These are phyloP conservation scores for Inga oerstediana DNA, from an alignment of 306 rosid species.

Conservation along the genomic window DNA sequence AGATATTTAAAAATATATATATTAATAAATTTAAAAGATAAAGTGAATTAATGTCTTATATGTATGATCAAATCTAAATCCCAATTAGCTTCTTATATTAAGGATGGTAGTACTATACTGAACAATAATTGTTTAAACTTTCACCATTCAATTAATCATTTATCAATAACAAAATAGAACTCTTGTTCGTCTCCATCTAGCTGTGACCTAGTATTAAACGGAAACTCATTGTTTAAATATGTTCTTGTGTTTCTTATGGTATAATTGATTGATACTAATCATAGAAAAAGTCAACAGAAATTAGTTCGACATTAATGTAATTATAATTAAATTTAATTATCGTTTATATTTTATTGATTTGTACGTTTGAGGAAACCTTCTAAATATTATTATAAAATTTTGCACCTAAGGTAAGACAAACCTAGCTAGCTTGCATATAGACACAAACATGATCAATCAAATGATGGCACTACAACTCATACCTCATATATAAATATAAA, in stretches of 20 bases:
- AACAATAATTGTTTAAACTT: too few species aligned
- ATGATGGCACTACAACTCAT: constrained; percentile 23
- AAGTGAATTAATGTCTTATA: too few species aligned
- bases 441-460: not conserved
- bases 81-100: too few species aligned
- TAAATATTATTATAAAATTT: not conserved
- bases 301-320: not conserved
- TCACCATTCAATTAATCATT: too few species aligned
- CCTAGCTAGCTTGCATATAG: not conserved
- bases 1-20: too few species aligned
- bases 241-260: not conserved
- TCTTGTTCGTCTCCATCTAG: not conserved
- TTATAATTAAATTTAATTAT: not conserved
- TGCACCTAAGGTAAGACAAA: not conserved
- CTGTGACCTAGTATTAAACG: not conserved
- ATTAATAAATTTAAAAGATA: too few species aligned
- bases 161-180: not conserved
- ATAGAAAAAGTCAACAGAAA: not conserved
- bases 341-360: not conserved
- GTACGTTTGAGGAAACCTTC: not conserved
- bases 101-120: too few species aligned
- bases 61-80: too few species aligned
- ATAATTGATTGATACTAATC: not conserved
- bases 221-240: not conserved
- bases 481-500: not conserved